Conservation (phyloP, 2,329 filamentous ascomycete species). For the Gyromitra esculenta region DNA sequence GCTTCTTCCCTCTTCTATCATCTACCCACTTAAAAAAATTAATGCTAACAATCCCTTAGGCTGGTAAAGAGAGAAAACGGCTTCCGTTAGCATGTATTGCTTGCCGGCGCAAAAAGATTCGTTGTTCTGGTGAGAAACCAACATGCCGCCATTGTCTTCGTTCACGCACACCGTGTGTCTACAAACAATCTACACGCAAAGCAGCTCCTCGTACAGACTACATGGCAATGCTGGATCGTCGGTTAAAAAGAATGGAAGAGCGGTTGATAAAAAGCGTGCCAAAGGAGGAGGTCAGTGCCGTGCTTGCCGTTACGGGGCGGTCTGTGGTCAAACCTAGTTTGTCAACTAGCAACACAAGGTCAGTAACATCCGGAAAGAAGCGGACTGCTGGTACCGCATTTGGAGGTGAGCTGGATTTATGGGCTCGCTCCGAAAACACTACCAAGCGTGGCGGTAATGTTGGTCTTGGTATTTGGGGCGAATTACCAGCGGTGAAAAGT, state of each 20-base stretch:
- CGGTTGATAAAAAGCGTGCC: conserved; percentile 95
- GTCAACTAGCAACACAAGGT: conserved; percentile 60
- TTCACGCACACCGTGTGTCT: conserved; percentile 93
- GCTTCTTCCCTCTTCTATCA: not conserved
- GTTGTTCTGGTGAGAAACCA: conserved; percentile 96
- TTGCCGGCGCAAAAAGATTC: conserved; percentile 95
- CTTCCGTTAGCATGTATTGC: conserved; percentile 94
- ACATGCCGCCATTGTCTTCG: conserved; percentile 95
- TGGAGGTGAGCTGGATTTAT: conserved; percentile 77
- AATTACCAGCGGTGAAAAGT: conserved; percentile 16
- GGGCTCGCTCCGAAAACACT: conserved; percentile 63
- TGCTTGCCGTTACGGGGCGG: conserved; percentile 73
- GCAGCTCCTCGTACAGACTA: conserved; percentile 95
- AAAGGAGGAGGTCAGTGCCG: conserved; percentile 78
- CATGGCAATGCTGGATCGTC: conserved; percentile 98
- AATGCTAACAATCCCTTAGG: conserved; percentile 60
- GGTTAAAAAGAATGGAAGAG: conserved; percentile 96
- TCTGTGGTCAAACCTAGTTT: conserved; percentile 85
- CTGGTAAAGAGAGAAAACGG: conserved; percentile 93
- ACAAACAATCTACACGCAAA: conserved; percentile 95
- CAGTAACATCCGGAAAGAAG: conserved; percentile 72
- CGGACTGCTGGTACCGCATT: conserved; percentile 88
- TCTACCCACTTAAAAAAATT: not conserved
- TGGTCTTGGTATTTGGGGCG: conserved; percentile 25
- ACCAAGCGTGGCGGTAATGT: conserved; percentile 22